phyloP scores from a whole-genome alignment of 441 rosid species.

The Corymbia citriodora region DNA sequence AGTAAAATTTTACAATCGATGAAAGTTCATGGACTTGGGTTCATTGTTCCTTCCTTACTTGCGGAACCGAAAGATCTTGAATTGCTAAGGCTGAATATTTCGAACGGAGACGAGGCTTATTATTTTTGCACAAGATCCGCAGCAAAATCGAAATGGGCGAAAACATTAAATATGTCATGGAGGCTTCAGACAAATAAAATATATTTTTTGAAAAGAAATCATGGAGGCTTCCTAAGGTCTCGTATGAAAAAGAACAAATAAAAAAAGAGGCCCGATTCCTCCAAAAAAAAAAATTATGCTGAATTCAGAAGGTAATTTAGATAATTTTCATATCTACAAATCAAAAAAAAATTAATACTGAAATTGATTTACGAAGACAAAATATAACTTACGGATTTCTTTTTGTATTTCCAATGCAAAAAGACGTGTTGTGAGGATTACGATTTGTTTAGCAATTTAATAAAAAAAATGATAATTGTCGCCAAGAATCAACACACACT shows the following conservation, averaged over 20 bases:
- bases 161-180: too few species aligned
- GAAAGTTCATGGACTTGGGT: too few species aligned
- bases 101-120: too few species aligned
- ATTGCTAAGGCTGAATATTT: too few species aligned
- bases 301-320: neutral
- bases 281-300: neutral
- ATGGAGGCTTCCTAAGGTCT: neutral
- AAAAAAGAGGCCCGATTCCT: neutral
- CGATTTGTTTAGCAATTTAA: neutral
- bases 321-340: neutral
- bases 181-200: neutral
- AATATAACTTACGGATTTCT: rapidly evolving
- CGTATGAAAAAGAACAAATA: too few species aligned
- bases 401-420: rapidly evolving
- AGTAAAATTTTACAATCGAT: too few species aligned
- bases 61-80: too few species aligned
- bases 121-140: too few species aligned
- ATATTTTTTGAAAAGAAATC: neutral
- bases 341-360: rapidly evolving
- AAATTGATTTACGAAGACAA: neutral
- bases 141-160: too few species aligned
- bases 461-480: neutral
- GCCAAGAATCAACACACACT: rapidly evolving
- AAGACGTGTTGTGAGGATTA: rapidly evolving
- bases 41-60: too few species aligned